These are phyloP conservation scores for Boletellus deceptivus DNA, from an alignment of 1,284 basidiomycete species.

Conservation along the genomic window DNA sequence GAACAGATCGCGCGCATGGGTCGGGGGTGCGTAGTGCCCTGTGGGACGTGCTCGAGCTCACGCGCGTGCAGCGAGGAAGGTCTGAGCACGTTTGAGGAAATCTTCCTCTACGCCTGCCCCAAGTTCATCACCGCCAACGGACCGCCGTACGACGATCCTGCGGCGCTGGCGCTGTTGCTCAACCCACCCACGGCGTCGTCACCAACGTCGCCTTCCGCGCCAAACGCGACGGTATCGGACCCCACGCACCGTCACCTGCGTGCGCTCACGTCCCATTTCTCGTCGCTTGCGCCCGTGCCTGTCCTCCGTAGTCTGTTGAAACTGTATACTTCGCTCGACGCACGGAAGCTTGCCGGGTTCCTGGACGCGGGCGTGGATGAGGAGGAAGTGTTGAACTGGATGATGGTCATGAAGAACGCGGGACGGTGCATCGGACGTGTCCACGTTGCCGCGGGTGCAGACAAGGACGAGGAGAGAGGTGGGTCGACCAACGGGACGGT, in stretches of 20 bases:
- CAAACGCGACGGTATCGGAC: constrained; percentile 46
- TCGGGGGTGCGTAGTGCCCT: constrained; percentile 54
- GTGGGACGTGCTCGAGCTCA: too few relatives aligned
- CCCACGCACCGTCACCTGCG: constrained; percentile 81
- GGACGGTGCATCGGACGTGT: constrained; percentile 70
- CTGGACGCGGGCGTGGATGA: constrained; percentile 74
- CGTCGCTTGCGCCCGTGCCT: constrained; percentile 78
- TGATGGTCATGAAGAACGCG: constrained; percentile 95
- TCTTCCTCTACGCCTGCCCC: constrained; percentile 92
- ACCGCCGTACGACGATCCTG: constrained; percentile 86
- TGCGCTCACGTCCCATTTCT: constrained; percentile 60
- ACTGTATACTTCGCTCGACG: constrained; percentile 91
- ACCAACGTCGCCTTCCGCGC: constrained; percentile 20
- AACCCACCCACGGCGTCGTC: constrained; percentile 39
- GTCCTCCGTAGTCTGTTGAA: constrained; percentile 92
- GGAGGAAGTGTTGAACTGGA: constrained; percentile 92
- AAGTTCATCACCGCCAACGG: constrained; percentile 96
- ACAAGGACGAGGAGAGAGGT: constrained; percentile 28
- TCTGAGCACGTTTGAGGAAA: constrained; percentile 86
- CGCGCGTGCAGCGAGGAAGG: constrained; percentile 58
- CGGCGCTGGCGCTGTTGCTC: constrained; percentile 57
- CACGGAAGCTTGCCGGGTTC: constrained; percentile 90
- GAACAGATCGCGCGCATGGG: constrained; percentile 89
- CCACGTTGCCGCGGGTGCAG: constrained; percentile 15
- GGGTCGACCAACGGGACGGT: constrained; percentile 12